Base-by-base conservation (phyloP, 148 eudicot species). In the Hydrangea macrophylla region DNA sequence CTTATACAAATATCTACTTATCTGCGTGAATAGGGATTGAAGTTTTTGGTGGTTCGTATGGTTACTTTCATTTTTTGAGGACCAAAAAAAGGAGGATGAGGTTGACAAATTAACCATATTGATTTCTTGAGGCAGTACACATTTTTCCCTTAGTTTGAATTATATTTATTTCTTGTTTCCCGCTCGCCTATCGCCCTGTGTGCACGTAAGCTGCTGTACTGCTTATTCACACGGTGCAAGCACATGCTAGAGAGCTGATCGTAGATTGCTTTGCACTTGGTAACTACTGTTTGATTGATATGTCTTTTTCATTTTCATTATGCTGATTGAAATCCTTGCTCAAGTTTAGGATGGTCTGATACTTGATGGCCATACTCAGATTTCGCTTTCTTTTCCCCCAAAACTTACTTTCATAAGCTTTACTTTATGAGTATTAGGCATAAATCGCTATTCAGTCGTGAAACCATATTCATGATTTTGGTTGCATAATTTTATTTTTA, bases 1-100 rank as follows among this genome's bases (percentile, higher is more conserved):
- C 71, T 65, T 70, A 33, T 56, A 40, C 56, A 48, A 55, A 40
- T 62, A 17, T 50, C 5, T 54, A 26, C 17, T 59, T 68, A 64
- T 59, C 15, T 66, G 30, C 25, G 55, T 36, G 33, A 58, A 20
- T 32, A 55, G 56, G 42, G 18, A 23, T 45, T 58, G 60, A n/a
- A 26, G 17, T 59, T 59, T 25, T 50, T 18, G 27, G 50, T 26
- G 53, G 48, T 7, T 44, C 48, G 20, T 70, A 7, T 60, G 37
- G 3, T 45, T 63, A n/a, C 20, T 44, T 9, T 7, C 35, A 24
- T 12, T 28, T 40, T 28, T 17, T 26, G 22, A 35, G 57, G 65
- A 50, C 36, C 28, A 44, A 65, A 39, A 2, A 65, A 58, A 39
- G 70, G 32, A 11, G 28, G 18, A 71, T 37, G 17, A 64, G 28